phyloP scores from a whole-genome alignment of 2,329 filamentous ascomycete species.

The Fusarium brachygibbosum region DNA sequence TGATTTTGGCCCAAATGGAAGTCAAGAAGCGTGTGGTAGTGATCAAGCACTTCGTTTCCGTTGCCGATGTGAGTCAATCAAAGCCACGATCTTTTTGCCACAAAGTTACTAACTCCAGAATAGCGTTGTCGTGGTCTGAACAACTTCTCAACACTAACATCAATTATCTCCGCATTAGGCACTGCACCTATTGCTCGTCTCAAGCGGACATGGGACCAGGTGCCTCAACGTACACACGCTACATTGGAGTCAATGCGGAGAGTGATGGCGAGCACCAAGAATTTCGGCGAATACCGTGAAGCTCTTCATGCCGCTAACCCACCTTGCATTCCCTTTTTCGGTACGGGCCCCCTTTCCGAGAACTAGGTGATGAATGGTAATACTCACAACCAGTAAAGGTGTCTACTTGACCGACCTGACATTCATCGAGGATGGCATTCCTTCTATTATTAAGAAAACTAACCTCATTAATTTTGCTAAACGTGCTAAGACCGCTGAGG shows the following conservation, averaged over 20 bases:
- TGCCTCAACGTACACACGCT: slow-evolving; percentile 84
- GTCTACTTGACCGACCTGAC: slow-evolving; percentile 97
- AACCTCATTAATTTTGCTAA: slow-evolving; percentile 99
- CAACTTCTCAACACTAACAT: slow-evolving; percentile 97
- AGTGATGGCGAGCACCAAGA: slow-evolving; percentile 97
- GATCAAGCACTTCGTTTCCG: slow-evolving; percentile 97
- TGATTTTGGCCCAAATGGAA: slow-evolving; percentile 95
- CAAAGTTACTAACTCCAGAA: slow-evolving; percentile 28
- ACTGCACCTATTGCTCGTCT: slow-evolving; percentile 96
- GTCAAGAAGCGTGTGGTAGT: slow-evolving; percentile 97
- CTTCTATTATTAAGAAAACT: slow-evolving; percentile 94
- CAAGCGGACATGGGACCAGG: slow-evolving; percentile 93
- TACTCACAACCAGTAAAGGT: slow-evolving; percentile 63
- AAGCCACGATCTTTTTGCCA: not conserved
- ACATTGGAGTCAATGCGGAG: slow-evolving; percentile 91
- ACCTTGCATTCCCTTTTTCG: slow-evolving; percentile 98
- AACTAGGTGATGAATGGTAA: not conserved
- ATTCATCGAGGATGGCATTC: slow-evolving; percentile 98
- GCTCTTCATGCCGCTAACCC: slow-evolving; percentile 92
- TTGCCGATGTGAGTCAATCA: slow-evolving; percentile 83
- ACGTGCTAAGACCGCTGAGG: slow-evolving; percentile 96
- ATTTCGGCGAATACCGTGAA: slow-evolving; percentile 97
- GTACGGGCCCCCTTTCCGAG: slow-evolving; percentile 62
- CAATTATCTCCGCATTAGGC: slow-evolving; percentile 94
- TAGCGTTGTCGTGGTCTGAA: slow-evolving; percentile 94